These are phyloP conservation scores for Tardiomyces digboiensis DNA, from an alignment of 1,139 yeast genomes.

Conservation along the genomic window DNA sequence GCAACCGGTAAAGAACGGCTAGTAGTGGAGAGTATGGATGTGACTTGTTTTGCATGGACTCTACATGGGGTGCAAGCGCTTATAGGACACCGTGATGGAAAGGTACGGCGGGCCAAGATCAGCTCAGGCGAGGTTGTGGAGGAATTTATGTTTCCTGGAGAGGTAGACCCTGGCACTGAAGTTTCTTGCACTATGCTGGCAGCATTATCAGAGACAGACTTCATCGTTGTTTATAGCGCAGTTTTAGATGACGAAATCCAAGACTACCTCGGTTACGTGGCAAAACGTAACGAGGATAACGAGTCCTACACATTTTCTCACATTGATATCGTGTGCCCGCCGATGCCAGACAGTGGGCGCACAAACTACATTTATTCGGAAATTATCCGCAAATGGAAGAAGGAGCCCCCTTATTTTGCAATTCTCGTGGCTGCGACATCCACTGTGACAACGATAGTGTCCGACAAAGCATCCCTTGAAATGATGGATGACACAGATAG, in stretches of 20 bases:
- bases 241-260: constrained; percentile 1
- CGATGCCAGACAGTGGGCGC: constrained; percentile 48
- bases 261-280: neutral
- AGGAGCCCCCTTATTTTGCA: constrained; percentile 25
- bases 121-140: neutral
- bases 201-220: constrained; percentile 4
- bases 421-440: constrained; percentile 54
- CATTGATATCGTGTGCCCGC: constrained; percentile 45
- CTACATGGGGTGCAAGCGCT: constrained; percentile 26
- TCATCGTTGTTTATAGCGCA: constrained; percentile 20
- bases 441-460: constrained; percentile 44
- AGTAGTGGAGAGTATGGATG: constrained; percentile 5
- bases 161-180: neutral
- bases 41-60: constrained; percentile 25
- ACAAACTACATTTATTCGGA: constrained; percentile 39
- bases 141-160: neutral
- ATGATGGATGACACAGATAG: constrained; percentile 59
- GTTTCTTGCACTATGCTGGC: neutral
- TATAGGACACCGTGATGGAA: constrained; percentile 18
- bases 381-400: constrained; percentile 37
- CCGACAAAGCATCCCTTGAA: constrained; percentile 26
- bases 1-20: neutral
- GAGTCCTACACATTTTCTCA: constrained; percentile 14
- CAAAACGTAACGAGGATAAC: neutral
- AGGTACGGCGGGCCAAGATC: constrained; percentile 6